Evolutionary conservation across 768 basidiomycete species (phyloP), one percentile per base, ranked within the genome.

Genomic region (Rhodotorula kratochvilovae): DNA sequence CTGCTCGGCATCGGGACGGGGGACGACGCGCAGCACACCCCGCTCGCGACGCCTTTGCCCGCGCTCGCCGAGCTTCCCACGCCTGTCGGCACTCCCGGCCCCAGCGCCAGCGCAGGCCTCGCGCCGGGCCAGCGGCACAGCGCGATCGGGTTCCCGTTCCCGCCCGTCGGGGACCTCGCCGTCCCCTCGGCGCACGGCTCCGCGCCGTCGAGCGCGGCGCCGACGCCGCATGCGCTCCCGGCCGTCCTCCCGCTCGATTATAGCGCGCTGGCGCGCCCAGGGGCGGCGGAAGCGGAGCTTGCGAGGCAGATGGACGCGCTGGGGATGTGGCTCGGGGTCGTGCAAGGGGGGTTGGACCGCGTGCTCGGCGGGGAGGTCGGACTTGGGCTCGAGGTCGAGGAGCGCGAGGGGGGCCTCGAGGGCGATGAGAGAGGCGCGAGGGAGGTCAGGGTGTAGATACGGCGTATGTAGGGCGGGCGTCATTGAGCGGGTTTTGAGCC

Each of bases 281-380:
- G 87, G 17, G 84, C 83, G 45, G 86, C 88, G 1, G 88, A 90
- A 73, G 79, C 82, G 2, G 89, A 91, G 78, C 84, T 97, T 59
- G 87, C 86, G 55, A 81, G 83, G 55, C 89, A 88, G 6, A 86
- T 95, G 17, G 88, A 88, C 56, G 87, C 89, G 77, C 84, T 97
- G 46, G 84, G 85, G 5, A 83, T 85, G 72, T 94, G 90, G 91
- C 80, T 97, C 67, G 84, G 85, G 10, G 83, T 87, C 0, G 85
- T 94, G 1, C 90, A 92, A 77, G 81, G 79, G 19, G 92, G 92
- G 0, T 81, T 97, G 58, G 84, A 83, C 43, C 84, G 83, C 35
- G 83, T 93, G 73, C 81, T 94, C 53, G 88, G 15, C 0, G 56
- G 56, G 2, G 57, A 35, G 13, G 48, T 51, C 15, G 48, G 3